Percentiles rank a stretch among this genome's conserved stretches.
These are phyloP conservation scores for Penicillium canariense DNA, from an alignment of 495 filamentous ascomycete genomes.

Conservation along the genomic window DNA sequence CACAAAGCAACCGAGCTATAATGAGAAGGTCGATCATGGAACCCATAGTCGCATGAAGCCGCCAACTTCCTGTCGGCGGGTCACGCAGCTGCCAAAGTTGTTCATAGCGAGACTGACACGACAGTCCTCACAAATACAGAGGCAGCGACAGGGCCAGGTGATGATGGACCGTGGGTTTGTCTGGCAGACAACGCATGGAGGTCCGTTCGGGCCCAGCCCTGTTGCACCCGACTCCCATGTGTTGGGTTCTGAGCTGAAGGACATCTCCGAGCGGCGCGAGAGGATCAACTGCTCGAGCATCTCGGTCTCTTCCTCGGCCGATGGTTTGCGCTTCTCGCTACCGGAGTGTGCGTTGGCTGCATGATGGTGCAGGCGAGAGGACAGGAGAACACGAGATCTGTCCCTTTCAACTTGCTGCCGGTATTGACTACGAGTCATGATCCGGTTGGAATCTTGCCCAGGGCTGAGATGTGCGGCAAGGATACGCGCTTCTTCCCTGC, in stretches of 20 bases:
- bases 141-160: conserved; percentile 93
- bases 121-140: conserved; percentile 93
- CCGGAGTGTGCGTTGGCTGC: conserved; percentile 9
- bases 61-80: conserved; percentile 79
- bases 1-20: neutral
- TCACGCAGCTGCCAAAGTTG: conserved; percentile 93
- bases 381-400: conserved; percentile 62
- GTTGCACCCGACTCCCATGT: conserved; percentile 67
- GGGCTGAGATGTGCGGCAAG: conserved; percentile 76
- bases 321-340: conserved; percentile 41
- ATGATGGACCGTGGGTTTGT: conserved; percentile 82
- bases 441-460: conserved; percentile 36
- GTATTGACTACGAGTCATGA: conserved; percentile 80
- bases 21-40: conserved; percentile 48
- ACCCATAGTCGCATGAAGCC: conserved; percentile 91
- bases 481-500: conserved; percentile 75
- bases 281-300: conserved; percentile 83
- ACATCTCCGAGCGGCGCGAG: conserved; percentile 43
- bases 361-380: conserved; percentile 29
- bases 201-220: conserved; percentile 70
- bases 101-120: conserved; percentile 91
- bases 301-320: conserved; percentile 71
- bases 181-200: conserved; percentile 93
- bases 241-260: conserved; percentile 18
- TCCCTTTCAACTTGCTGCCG: conserved; percentile 62